A percentile compares a stretch with the other conserved stretches of the same genome.
phyloP scores from a whole-genome alignment of 106 monocot species.

The Acorus calamus region DNA sequence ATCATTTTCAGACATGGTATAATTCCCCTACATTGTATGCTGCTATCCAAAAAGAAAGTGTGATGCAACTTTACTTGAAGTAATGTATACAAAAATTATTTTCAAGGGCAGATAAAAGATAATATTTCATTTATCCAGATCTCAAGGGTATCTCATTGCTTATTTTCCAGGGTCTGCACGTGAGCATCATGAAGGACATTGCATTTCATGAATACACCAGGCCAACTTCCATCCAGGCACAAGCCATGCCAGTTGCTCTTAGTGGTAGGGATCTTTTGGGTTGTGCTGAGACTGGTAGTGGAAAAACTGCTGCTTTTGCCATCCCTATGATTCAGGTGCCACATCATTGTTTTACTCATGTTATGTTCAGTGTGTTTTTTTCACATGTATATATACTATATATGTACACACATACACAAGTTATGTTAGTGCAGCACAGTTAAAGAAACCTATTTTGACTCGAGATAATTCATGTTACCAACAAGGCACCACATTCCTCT shows the following conservation, averaged over 20 bases:
- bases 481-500: too few species aligned
- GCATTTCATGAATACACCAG: conserved; percentile 38
- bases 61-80: too few species aligned
- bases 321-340: conserved; percentile 62
- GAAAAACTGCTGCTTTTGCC: conserved; percentile 59
- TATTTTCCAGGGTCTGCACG: conserved; percentile 28
- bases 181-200: conserved; percentile 52
- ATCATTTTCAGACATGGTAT: conserved; percentile 48
- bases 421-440: too few species aligned
- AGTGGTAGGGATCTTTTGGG: conserved; percentile 47
- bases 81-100: too few species aligned
- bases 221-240: conserved; percentile 57
- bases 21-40: neutral
- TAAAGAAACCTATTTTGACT: too few species aligned
- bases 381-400: neutral
- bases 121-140: neutral
- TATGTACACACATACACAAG: too few species aligned
- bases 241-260: conserved; percentile 52
- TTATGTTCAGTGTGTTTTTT: neutral
- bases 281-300: conserved; percentile 57
- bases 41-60: neutral
- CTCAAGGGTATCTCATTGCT: neutral
- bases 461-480: too few species aligned
- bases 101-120: too few species aligned
- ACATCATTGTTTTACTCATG: neutral